Evolutionary conservation across 768 basidiomycete genomes (phyloP).

Genomic region (Lactarius indigo): DNA sequence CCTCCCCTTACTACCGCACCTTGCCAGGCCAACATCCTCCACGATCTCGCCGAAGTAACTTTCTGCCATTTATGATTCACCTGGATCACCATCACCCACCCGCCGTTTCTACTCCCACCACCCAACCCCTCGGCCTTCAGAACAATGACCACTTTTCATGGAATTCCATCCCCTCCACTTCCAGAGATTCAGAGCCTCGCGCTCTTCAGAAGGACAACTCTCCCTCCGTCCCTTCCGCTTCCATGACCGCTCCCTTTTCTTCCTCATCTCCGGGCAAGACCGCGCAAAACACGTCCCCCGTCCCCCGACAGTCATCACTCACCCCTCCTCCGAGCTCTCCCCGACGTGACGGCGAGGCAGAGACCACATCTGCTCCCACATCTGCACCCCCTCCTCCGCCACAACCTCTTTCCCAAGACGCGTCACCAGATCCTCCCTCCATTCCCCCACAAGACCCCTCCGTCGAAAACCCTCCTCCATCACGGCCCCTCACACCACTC

Average conservation of each 20-base stretch:
- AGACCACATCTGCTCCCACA: slow-evolving; percentile 1
- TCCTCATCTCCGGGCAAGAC: slow-evolving; percentile 5
- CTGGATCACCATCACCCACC: slow-evolving; percentile 34
- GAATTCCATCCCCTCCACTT: slow-evolving; percentile 10
- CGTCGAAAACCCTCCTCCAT: slow-evolving; percentile 30
- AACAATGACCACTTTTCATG: slow-evolving; percentile 24
- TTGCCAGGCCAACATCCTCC: background rate
- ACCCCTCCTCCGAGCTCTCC: slow-evolving; percentile 22
- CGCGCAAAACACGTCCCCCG: slow-evolving; percentile 15
- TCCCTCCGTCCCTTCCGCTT: slow-evolving; percentile 9
- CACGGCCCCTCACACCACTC: slow-evolving; percentile 66
- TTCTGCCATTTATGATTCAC: slow-evolving; percentile 33
- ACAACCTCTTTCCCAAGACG: slow-evolving; percentile 25
- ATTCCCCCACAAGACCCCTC: slow-evolving; percentile 25
- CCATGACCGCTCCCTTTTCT: slow-evolving; percentile 11
- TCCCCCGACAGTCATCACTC: slow-evolving; percentile 18
- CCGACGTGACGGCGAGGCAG: slow-evolving; percentile 16
- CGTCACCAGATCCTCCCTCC: slow-evolving; percentile 18
- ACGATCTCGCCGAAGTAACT: slow-evolving; percentile 2
- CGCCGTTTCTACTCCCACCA: slow-evolving; percentile 28
- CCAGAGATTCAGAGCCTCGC: slow-evolving; percentile 22
- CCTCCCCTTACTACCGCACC: background rate
- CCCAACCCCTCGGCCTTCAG: slow-evolving; percentile 20
- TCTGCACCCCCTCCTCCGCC: background rate
- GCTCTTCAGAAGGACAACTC: slow-evolving; percentile 17